Base-by-base conservation (phyloP, 176 grass and related monocot species). In the Thinopyrum elongatum region DNA sequence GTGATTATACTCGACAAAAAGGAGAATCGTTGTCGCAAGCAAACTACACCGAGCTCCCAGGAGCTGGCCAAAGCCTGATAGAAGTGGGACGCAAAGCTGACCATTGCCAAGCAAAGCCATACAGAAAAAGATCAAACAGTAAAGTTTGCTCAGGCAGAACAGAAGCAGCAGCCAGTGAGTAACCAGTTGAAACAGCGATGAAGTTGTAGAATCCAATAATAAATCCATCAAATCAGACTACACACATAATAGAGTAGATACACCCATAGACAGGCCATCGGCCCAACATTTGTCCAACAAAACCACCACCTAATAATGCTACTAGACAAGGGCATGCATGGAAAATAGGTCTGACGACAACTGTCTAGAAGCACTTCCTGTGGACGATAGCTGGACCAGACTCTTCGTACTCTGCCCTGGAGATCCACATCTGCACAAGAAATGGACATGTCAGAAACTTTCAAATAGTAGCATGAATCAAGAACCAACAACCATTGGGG, bases 321-420 rank as follows among this genome's bases (percentile, higher is more conserved):
- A 80, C 72, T 75, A 87, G 63, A 91, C 71, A 81, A 39, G 68
- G 72, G 47, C 22, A 74, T 53, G 33, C 41, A 84, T 15, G 42
- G 35, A 85, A 82, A 51, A 87, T 59, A 77, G 68, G 44, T 23
- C 23, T 28, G 60, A 33, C 47, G 27, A 33, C 55, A 51, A 11
- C 44, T 76, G 26, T 44, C 86, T 92, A 95, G 87, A 95, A 95
- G 87, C 94, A 95, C 82, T 95, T 93, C 87, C 94, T 91, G 77
- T 95, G 94, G 81, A 95, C 94, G 49, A 95, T 95, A 26, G 94
- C 86, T 27, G 94, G 94, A 22, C 94, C 94, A 34, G 91, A 93
- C 74, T 95, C 94, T 4, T 95, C 94, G 33, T 95, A 95, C 55
- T 95, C 94, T 1, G 82, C 82, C 78, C 91, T 89, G 17, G 94